Conservation (phyloP, 306 rosid species). For the Fragaria ananassa region DNA sequence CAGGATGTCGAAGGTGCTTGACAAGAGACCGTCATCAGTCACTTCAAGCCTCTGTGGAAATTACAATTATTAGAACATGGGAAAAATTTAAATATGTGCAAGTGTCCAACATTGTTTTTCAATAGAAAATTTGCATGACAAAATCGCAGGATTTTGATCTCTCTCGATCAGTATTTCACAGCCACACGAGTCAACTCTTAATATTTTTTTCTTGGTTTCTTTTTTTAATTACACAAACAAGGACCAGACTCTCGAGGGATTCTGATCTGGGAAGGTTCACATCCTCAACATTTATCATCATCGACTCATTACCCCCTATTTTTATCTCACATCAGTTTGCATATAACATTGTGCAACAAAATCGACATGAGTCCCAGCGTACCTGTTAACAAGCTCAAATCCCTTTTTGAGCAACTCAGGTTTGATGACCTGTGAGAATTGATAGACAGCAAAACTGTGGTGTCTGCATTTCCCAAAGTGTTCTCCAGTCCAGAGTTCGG, state of each 20-base stretch:
- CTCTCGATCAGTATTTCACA: neutral
- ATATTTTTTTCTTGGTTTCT: neutral
- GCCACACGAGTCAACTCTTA: neutral
- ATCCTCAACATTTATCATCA: neutral
- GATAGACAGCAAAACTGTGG: slow-evolving; percentile 67
- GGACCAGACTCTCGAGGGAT: neutral
- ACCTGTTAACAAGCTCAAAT: slow-evolving; percentile 90
- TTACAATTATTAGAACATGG: slow-evolving; percentile 13
- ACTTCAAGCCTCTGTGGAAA: slow-evolving; percentile 74
- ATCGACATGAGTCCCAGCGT: neutral
- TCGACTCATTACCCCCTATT: neutral
- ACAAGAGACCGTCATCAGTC: slow-evolving; percentile 91
- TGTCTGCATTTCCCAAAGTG: slow-evolving; percentile 98
- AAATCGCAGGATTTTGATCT: neutral
- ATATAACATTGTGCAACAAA: neutral
- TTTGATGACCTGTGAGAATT: slow-evolving; percentile 58
- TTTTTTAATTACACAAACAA: neutral
- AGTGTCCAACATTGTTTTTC: slow-evolving; percentile 3
- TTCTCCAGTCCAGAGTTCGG: slow-evolving; percentile 76
- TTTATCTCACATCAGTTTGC: neutral
- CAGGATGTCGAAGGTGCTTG: slow-evolving; percentile 81
- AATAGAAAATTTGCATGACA: neutral
- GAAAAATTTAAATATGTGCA: neutral
- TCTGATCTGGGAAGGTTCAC: neutral
- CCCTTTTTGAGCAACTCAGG: slow-evolving; percentile 83